Conservation (phyloP, 345 rosid genomes). For the Barbarea vulgaris region DNA sequence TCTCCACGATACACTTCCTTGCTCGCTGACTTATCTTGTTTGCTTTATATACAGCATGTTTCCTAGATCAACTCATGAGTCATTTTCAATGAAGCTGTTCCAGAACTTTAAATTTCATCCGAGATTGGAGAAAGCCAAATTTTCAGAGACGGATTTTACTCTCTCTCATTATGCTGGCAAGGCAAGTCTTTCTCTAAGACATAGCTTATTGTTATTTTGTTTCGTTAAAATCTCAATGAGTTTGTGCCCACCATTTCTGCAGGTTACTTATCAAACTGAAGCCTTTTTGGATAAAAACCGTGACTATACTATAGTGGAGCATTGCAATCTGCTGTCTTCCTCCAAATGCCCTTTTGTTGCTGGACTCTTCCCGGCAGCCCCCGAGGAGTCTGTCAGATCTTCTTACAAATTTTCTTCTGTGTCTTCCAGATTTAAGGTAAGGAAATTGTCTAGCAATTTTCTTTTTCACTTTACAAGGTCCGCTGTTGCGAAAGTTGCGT, state of each 20-base stretch:
- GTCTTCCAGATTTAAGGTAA: conserved; percentile 91
- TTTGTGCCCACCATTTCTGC: conserved; percentile 35
- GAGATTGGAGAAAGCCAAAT: conserved; percentile 88
- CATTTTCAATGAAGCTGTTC: conserved; percentile 84
- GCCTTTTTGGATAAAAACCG: conserved; percentile 94
- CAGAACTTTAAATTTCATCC: conserved; percentile 64
- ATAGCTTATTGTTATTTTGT: conserved; percentile 16
- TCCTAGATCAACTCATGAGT: conserved; percentile 89
- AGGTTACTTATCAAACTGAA: conserved; percentile 94
- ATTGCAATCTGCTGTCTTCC: conserved; percentile 86
- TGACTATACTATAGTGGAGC: conserved; percentile 93
- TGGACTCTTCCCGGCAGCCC: conserved; percentile 69
- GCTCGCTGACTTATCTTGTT: conserved; percentile 49
- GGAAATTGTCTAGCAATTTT: conserved; percentile 19
- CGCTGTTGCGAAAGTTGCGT: conserved; percentile 3
- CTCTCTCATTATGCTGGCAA: conserved; percentile 98
- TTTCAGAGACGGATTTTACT: conserved; percentile 92
- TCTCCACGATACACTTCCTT: conserved; percentile 12
- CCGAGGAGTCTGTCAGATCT: conserved; percentile 81
- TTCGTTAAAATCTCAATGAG: conserved; percentile 27
- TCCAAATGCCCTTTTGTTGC: conserved; percentile 81
- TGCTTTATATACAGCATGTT: conserved; percentile 82
- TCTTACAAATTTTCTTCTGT: conserved; percentile 98
- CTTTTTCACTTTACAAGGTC: conserved; percentile 8
- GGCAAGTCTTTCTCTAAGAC: conserved; percentile 55